Conservation (phyloP, 208 protist genomes). For the Acanthamoeba polyphaga region DNA sequence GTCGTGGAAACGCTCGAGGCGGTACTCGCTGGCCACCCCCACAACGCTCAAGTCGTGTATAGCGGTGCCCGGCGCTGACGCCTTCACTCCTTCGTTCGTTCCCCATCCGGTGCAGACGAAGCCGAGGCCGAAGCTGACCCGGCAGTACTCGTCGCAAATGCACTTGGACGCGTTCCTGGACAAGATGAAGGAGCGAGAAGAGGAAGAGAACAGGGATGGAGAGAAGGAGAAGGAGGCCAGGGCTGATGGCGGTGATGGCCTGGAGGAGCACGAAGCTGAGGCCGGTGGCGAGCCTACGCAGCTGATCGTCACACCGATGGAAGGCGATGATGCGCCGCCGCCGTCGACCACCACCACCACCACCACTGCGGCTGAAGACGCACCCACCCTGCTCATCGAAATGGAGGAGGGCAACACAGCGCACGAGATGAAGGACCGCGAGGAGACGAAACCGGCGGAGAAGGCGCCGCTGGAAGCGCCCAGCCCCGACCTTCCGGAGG, state of each 20-base stretch:
- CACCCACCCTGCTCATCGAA: neutral
- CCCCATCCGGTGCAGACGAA: neutral
- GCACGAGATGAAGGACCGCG: neutral
- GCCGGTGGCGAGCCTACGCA: neutral
- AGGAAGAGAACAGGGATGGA: neutral
- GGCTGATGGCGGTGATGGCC: neutral
- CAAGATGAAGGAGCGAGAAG: constrained; percentile 44
- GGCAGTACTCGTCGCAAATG: constrained; percentile 39
- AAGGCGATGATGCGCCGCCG: neutral
- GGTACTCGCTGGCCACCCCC: neutral
- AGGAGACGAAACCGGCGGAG: neutral
- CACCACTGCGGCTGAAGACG: neutral
- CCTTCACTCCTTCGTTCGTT: neutral
- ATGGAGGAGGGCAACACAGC: neutral
- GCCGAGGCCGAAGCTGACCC: constrained; percentile 1
- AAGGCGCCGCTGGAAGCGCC: constrained; percentile 27
- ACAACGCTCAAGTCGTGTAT: too few relatives aligned
- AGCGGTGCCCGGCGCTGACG: neutral
- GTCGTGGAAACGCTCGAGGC: neutral
- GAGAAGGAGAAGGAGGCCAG: neutral
- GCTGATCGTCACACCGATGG: neutral
- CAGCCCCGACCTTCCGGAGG: constrained; percentile 25
- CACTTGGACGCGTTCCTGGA: constrained; percentile 33
- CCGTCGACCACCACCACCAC: neutral
- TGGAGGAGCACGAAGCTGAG: neutral